A percentile compares a stretch with the other conserved stretches of the same genome.
These are phyloP conservation scores for Lasiosphaeria miniovina DNA, from an alignment of 495 filamentous ascomycete species.

Conservation along the genomic window DNA sequence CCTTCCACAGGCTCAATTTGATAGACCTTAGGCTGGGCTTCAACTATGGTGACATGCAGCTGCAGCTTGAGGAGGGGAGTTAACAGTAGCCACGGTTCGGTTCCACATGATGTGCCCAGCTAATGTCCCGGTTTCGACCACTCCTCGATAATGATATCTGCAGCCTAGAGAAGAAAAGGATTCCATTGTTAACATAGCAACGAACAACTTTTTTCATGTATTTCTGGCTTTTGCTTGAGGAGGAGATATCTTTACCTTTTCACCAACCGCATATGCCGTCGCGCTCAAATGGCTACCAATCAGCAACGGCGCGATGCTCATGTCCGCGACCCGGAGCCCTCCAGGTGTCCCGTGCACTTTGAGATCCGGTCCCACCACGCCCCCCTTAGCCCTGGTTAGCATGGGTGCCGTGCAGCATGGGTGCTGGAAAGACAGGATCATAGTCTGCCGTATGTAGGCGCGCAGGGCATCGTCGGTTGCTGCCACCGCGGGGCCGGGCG, in stretches of 20 bases:
- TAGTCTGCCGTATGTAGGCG: constrained; percentile 3
- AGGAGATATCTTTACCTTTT: constrained; percentile 14
- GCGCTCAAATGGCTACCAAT: constrained; percentile 17
- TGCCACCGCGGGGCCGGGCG: constrained; percentile 8
- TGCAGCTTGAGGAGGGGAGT: background rate
- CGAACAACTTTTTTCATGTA: too few relatives aligned
- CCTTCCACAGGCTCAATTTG: background rate
- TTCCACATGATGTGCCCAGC: background rate
- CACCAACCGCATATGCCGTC: constrained; percentile 18
- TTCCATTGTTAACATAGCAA: background rate
- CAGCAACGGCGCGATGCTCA: constrained; percentile 58
- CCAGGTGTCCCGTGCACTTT: constrained; percentile 54
- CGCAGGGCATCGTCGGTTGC: constrained; percentile 1
- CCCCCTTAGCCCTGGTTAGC: constrained; percentile 41
- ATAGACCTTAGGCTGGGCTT: background rate
- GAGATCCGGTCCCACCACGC: constrained; percentile 50
- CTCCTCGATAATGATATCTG: constrained; percentile 53
- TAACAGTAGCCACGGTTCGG: background rate
- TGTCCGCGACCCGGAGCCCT: constrained; percentile 58
- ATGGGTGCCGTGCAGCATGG: constrained; percentile 45
- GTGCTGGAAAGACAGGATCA: constrained; percentile 17
- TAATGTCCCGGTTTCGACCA: too few relatives aligned
- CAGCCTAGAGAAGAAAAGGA: too few relatives aligned
- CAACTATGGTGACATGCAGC: background rate
- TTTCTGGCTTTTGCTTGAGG: background rate